phyloP scores from a whole-genome alignment of 192 early-diverging fungal genomes.

The Entrophospora sp. region DNA sequence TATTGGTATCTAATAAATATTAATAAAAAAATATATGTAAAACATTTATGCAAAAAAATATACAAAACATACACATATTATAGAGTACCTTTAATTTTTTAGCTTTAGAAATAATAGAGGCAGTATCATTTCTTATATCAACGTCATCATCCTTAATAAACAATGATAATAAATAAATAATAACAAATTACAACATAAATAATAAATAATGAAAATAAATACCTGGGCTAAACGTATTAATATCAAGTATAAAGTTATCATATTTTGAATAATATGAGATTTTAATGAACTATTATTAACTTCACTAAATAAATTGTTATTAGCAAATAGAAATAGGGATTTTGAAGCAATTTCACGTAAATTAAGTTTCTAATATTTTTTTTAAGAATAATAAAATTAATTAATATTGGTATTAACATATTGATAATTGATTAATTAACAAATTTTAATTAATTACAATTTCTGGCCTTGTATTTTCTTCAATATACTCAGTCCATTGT shows the following conservation, averaged over 20 bases:
- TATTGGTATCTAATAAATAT: background rate
- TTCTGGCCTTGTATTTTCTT: slow-evolving; percentile 3
- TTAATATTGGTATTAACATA: background rate
- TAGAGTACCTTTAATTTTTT: background rate
- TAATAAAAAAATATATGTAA: background rate
- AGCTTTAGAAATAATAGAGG: background rate
- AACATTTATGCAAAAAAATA: background rate
- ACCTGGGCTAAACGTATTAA: slow-evolving; percentile 5
- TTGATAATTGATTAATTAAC: background rate
- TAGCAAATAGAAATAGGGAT: background rate
- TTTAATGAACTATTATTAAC: background rate
- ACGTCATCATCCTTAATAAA: slow-evolving; percentile 14
- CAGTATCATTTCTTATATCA: background rate
- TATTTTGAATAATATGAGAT: background rate
- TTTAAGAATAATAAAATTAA: background rate
- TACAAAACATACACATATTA: background rate
- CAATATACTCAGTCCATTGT: slow-evolving; percentile 8
- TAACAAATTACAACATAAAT: background rate
- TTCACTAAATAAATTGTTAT: background rate
- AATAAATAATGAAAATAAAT: background rate
- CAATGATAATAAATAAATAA: background rate
- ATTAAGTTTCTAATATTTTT: background rate
- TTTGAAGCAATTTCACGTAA: slow-evolving; percentile 5
- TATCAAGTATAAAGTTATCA: slow-evolving; percentile 5
- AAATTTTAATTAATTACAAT: background rate